Conservation (phyloP, 2,329 filamentous ascomycete species). For the Phyllosticta citrichinensis region DNA sequence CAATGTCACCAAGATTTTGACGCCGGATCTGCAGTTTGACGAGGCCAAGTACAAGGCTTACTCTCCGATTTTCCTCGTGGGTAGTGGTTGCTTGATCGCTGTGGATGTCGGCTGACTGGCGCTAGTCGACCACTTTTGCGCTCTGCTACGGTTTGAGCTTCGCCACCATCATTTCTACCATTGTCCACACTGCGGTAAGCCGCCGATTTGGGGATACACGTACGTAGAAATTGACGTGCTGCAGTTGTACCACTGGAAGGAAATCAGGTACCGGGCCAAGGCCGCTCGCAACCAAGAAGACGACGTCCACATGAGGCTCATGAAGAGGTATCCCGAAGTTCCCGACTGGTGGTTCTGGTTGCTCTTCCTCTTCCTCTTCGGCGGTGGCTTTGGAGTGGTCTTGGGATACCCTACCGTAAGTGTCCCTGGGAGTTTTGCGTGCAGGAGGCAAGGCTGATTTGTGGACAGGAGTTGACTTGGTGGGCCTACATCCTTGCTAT, state of each 20-base stretch:
- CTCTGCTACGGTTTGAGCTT: slow-evolving; percentile 30
- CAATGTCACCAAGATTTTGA: slow-evolving; percentile 42
- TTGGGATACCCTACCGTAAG: slow-evolving; percentile 47
- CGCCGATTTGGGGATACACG: slow-evolving; percentile 43
- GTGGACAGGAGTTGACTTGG: slow-evolving; percentile 48
- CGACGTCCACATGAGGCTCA: slow-evolving; percentile 42
- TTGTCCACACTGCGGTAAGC: slow-evolving; percentile 53
- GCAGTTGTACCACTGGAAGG: slow-evolving; percentile 19
- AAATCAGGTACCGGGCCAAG: slow-evolving; percentile 25
- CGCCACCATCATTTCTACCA: slow-evolving; percentile 19
- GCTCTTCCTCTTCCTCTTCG: slow-evolving; percentile 42
- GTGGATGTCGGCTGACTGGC: slow-evolving; percentile 6
- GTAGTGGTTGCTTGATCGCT: not conserved
- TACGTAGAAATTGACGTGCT: slow-evolving; percentile 55
- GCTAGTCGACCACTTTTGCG: slow-evolving; percentile 27
- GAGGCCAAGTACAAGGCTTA: slow-evolving; percentile 30
- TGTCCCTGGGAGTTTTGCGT: not conserved
- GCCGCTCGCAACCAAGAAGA: slow-evolving; percentile 50
- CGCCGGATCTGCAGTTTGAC: slow-evolving; percentile 23
- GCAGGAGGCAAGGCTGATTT: not conserved
- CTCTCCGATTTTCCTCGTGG: slow-evolving; percentile 25
- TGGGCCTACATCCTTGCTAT: slow-evolving; percentile 63
- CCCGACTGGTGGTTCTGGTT: slow-evolving; percentile 49
- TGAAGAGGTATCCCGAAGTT: slow-evolving; percentile 46
- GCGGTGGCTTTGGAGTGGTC: slow-evolving; percentile 36